phyloP scores from a whole-genome alignment of 83 land plant genomes.

The Picea mariana region DNA sequence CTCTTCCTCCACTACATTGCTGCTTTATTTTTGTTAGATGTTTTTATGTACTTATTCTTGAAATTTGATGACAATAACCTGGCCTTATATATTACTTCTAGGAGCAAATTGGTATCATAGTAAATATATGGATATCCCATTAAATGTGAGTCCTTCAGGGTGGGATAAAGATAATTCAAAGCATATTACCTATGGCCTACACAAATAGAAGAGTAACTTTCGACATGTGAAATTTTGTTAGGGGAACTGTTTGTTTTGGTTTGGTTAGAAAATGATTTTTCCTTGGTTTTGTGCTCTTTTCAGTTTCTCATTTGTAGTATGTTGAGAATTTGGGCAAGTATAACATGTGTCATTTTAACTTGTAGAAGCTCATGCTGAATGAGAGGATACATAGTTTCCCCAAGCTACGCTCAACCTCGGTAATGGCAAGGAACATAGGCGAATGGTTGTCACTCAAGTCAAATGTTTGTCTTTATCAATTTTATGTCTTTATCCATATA shows the following conservation, averaged over 20 bases:
- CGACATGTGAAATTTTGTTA: background rate
- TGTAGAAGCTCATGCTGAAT: slow-evolving; percentile 93
- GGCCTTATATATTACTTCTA: too few species aligned
- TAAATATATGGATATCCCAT: too few species aligned
- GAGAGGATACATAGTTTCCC: slow-evolving; percentile 71
- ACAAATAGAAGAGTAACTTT: background rate
- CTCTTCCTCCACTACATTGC: too few species aligned
- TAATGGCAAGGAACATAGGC: slow-evolving; percentile 67
- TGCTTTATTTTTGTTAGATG: too few species aligned
- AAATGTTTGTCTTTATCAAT: too few species aligned
- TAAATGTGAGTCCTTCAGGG: too few species aligned
- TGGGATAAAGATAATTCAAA: background rate
- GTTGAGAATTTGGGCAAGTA: background rate
- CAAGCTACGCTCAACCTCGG: slow-evolving; percentile 66
- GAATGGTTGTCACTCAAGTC: too few species aligned
- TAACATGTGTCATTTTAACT: too few species aligned
- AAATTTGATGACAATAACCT: too few species aligned
- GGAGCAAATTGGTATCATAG: too few species aligned
- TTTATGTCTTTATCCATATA: too few species aligned
- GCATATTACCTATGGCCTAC: background rate
- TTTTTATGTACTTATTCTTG: too few species aligned
- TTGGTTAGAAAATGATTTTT: background rate
- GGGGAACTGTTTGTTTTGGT: background rate
- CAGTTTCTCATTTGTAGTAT: background rate
- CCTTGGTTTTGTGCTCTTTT: background rate